A percentile compares a stretch with the other conserved stretches of the same genome.
Evolutionary conservation across 768 basidiomycete genomes (phyloP).

Genomic region (Psilocybe azurescens): DNA sequence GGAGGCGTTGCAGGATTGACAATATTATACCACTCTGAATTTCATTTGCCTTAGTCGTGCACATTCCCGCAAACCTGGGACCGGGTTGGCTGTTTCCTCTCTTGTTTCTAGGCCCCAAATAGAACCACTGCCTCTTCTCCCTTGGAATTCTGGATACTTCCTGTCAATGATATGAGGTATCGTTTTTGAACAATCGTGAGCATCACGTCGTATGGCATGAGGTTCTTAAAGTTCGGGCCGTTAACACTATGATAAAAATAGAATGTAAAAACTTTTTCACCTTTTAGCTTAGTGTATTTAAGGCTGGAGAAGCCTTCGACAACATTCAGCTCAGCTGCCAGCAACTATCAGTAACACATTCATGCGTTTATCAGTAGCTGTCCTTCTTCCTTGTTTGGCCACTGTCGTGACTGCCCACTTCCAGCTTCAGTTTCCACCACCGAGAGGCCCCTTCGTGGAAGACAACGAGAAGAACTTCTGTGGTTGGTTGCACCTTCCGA

Average conservation of each 20-base stretch:
- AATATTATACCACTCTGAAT: not conserved
- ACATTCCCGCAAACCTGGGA: not conserved
- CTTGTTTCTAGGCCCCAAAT: not conserved
- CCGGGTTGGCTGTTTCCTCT: not conserved
- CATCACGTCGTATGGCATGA: not conserved
- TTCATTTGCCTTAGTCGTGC: not conserved
- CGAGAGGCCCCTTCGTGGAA: conserved; percentile 73
- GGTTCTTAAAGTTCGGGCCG: not conserved
- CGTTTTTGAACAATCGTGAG: not conserved
- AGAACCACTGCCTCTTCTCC: not conserved
- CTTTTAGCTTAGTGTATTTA: not conserved
- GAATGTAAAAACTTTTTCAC: conserved; percentile 12
- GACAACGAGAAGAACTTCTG: conserved; percentile 67
- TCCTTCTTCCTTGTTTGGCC: conserved; percentile 39
- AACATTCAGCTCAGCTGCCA: not conserved
- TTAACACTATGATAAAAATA: conserved; percentile 5
- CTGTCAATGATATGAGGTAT: not conserved
- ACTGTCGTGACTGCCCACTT: conserved; percentile 73
- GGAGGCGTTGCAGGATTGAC: too few relatives aligned
- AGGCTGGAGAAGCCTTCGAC: not conserved
- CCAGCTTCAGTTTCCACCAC: conserved; percentile 75
- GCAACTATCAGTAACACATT: conserved; percentile 30
- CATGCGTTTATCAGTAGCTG: conserved; percentile 23
- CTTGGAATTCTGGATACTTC: not conserved
- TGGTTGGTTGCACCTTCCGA: conserved; percentile 42